These are phyloP conservation scores for Xanthoconium separans DNA, from an alignment of 1,284 basidiomycete species.

Conservation along the genomic window DNA sequence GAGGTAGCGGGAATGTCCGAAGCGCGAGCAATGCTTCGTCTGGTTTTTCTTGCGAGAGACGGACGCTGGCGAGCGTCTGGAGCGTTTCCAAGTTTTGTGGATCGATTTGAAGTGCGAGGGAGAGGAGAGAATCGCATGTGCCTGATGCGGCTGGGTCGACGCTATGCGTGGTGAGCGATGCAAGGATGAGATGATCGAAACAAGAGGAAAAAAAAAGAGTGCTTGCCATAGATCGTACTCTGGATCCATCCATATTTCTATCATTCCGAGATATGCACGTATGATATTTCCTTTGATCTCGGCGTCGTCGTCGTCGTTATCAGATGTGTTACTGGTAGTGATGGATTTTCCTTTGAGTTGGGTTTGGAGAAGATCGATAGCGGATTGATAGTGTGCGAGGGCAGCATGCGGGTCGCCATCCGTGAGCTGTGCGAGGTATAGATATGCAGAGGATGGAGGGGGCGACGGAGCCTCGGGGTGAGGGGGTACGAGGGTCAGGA, in stretches of 20 bases:
- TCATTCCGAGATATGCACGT: constrained; percentile 86
- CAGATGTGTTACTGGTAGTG: constrained; percentile 33
- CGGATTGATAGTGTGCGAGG: constrained; percentile 79
- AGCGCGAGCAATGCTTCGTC: constrained; percentile 55
- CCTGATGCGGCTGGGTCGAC: constrained; percentile 78
- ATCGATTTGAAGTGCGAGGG: constrained; percentile 71
- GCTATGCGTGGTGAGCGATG: constrained; percentile 40
- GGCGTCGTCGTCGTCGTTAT: constrained; percentile 44
- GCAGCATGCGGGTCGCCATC: constrained; percentile 76
- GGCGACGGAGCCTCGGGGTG: constrained; percentile 53
- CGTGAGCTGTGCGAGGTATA: constrained; percentile 88
- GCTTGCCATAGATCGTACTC: constrained; percentile 84
- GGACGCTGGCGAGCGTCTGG: constrained; percentile 82
- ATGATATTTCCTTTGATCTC: constrained; percentile 76
- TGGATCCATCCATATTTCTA: constrained; percentile 95
- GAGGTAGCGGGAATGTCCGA: constrained; percentile 55
- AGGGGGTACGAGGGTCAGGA: constrained; percentile 61
- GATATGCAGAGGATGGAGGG: constrained; percentile 80
- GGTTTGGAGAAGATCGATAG: constrained; percentile 70
- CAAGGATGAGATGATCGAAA: neutral
- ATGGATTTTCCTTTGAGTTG: constrained; percentile 66
- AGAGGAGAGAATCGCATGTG: constrained; percentile 79
- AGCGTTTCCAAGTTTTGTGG: constrained; percentile 80
- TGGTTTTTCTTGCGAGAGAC: constrained; percentile 83
- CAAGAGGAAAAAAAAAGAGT: neutral